Evolutionary conservation across 805 yeast genomes (phyloP).

Genomic region (Candida caryicola): DNA sequence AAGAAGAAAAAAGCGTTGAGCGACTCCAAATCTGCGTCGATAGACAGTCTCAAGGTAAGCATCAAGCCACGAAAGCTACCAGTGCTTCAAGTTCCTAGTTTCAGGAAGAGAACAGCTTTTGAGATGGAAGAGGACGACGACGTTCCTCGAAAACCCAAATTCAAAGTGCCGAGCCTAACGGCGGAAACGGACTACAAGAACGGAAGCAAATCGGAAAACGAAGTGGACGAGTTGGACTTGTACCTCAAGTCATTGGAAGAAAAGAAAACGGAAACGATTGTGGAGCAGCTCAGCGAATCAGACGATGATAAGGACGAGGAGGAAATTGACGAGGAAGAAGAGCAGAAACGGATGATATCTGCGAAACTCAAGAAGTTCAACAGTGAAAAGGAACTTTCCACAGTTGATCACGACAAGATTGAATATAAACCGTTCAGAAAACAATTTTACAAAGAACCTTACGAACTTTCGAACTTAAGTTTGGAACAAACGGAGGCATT

Average conservation of each 20-base stretch:
- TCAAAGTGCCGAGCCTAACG: slow-evolving; percentile 18
- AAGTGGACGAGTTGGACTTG: slow-evolving; percentile 21
- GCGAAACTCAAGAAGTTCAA: slow-evolving; percentile 42
- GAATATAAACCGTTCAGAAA: slow-evolving; percentile 56
- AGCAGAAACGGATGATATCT: slow-evolving; percentile 32
- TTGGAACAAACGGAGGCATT: slow-evolving; percentile 55
- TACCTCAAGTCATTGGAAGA: slow-evolving; percentile 8
- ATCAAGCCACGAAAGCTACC: not conserved
- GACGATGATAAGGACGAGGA: slow-evolving; percentile 10
- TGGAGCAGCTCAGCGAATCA: slow-evolving; percentile 1
- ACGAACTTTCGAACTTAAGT: slow-evolving; percentile 46
- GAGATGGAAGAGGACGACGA: slow-evolving; percentile 30
- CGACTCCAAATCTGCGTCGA: not conserved
- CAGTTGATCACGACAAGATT: slow-evolving; percentile 44
- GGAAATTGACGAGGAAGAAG: slow-evolving; percentile 30
- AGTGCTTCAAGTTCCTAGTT: not conserved
- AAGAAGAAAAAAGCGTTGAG: slow-evolving; percentile 34
- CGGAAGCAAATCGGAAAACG: slow-evolving; percentile 15
- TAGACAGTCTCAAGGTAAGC: not conserved
- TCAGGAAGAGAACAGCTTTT: slow-evolving; percentile 13
- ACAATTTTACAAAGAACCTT: slow-evolving; percentile 60
- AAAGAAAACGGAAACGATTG: not conserved
- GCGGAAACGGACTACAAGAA: slow-evolving; percentile 9
- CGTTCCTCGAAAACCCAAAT: slow-evolving; percentile 13
- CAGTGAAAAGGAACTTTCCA: slow-evolving; percentile 50